Evolutionary conservation across 2,329 filamentous ascomycete species (phyloP).

Genomic region (Grosmannia serpens): DNA sequence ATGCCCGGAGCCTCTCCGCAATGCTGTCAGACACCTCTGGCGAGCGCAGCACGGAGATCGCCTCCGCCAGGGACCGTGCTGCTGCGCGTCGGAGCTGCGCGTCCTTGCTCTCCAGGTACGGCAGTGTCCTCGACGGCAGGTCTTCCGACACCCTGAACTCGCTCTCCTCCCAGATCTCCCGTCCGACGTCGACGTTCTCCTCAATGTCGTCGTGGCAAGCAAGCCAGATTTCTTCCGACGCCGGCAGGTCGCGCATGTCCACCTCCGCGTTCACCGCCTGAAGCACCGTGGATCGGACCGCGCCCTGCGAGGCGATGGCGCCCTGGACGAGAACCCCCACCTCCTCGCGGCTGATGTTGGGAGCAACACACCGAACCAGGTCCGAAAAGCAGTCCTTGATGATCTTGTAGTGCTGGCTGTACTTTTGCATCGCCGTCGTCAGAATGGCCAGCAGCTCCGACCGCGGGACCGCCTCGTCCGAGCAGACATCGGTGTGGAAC

Average conservation of each 20-base stretch:
- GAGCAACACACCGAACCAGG: constrained; percentile 70
- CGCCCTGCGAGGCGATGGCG: constrained; percentile 63
- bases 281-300: constrained; percentile 73
- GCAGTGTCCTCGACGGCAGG: constrained; percentile 56
- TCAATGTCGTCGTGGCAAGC: constrained; percentile 82
- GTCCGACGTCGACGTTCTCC: constrained; percentile 74
- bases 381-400: constrained; percentile 89
- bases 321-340: constrained; percentile 67
- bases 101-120: constrained; percentile 72
- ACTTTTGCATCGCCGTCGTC: constrained; percentile 73
- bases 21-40: constrained; percentile 39
- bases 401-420: constrained; percentile 87
- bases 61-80: constrained; percentile 68
- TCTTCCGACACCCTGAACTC: constrained; percentile 58
- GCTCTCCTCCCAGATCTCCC: constrained; percentile 92
- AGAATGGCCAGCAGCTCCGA: constrained; percentile 60
- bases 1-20: constrained; percentile 52
- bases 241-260: constrained; percentile 76
- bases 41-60: constrained; percentile 47
- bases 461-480: constrained; percentile 65
- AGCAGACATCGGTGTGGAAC: constrained; percentile 74
- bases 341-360: constrained; percentile 65
- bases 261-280: constrained; percentile 87
- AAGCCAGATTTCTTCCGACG: constrained; percentile 86
- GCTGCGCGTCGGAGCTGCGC: constrained; percentile 73